Evolutionary conservation across 2,329 filamentous ascomycete species (phyloP), one percentile per base, ranked within the genome.

Genomic region (Diaporthe longicolla): DNA sequence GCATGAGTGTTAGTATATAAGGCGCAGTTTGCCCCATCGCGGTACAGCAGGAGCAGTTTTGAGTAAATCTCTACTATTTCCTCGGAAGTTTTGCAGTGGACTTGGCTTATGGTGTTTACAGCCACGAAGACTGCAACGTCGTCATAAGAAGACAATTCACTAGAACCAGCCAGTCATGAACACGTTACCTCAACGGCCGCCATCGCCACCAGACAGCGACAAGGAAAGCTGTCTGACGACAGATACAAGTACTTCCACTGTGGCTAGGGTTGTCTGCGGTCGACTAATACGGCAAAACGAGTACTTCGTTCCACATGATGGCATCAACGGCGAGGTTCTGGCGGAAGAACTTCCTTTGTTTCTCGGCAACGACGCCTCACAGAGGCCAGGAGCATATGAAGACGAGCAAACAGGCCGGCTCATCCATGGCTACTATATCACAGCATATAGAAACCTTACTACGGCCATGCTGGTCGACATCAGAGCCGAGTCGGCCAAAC

Each of bases 401-500:
- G 37, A 61, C 37, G 26, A 13, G 37, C 35, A 61, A 15, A 43
- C n/a, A 8, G 37, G 58, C 8, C 37, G 15, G 17, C n/a, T 45
- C 4, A 2, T 29, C 9, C 37, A 45, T 3, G 58, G 58, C 4
- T 61, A 61, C 58, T 61, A 29, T 24, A 29, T 61, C n/a, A 43
- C 37, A 21, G 58, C 37, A 37, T 61, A 61, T n/a, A 43, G 58
- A n/a, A 24, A 15, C 4, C 58, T 61, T 61, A 61, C 37, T 10
- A 29, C 37, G 2, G 58, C 58, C 15, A 61, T 61, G 58, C 37
- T 61, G 17, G 58, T 11, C 11, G 58, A 61, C 37, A 61, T 61
- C 58, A 61, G 29, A 21, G 58, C 58, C 58, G 58, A 45, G 17
- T 61, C 58, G 3, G n/a, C 58, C 58, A 45, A 40, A 19, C 24